phyloP scores from a whole-genome alignment of 169 alveolate genomes.

The Plasmodium cynomolgi region DNA sequence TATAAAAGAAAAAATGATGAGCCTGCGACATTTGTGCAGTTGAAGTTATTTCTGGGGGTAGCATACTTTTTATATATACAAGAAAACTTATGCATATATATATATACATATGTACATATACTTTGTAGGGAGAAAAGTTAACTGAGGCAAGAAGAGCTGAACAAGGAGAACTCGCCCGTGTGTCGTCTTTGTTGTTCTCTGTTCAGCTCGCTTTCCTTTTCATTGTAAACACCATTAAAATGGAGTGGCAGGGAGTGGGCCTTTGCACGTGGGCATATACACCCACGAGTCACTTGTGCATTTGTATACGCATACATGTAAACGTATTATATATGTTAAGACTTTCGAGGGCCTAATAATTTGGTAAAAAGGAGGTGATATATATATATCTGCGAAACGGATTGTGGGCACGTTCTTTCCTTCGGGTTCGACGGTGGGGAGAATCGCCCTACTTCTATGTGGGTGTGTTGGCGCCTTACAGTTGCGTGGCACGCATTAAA shows the following conservation, averaged over 20 bases:
- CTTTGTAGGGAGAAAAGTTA: background rate
- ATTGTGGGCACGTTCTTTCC: background rate
- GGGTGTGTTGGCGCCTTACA: background rate
- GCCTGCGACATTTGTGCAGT: background rate
- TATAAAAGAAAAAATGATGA: conserved; percentile 1
- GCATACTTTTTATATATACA: background rate
- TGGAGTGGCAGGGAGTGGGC: background rate
- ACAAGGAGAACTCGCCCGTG: background rate
- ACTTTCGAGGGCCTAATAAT: background rate
- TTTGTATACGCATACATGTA: background rate
- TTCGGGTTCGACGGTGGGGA: background rate
- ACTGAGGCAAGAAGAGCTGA: background rate
- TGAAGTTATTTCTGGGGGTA: background rate
- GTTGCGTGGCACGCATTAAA: background rate
- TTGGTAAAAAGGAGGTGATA: background rate
- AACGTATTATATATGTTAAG: background rate
- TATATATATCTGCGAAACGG: background rate
- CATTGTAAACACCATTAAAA: background rate
- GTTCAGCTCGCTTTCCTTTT: background rate
- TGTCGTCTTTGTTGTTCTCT: background rate
- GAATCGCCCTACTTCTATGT: background rate
- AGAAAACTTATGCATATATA: background rate
- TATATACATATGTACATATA: background rate
- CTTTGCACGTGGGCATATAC: background rate
- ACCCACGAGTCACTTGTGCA: background rate